Conservation (phyloP, 2,329 filamentous ascomycete genomes). For the Fusarium zealandicum region DNA sequence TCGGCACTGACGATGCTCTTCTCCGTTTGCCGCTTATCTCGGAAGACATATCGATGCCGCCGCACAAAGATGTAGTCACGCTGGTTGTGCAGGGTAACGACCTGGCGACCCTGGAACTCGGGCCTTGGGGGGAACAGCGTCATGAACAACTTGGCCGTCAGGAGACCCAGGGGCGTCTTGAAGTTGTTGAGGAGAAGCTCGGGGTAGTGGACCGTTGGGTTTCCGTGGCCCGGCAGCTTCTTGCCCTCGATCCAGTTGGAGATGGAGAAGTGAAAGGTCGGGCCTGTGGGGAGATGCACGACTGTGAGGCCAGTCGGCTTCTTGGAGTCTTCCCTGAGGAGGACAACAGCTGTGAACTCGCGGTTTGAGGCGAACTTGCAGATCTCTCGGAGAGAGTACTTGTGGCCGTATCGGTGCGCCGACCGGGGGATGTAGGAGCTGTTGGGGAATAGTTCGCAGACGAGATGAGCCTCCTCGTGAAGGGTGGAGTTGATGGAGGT, state of each 20-base stretch:
- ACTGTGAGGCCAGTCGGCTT: constrained; percentile 82
- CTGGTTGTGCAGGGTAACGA: constrained; percentile 93
- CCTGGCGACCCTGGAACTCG: constrained; percentile 85
- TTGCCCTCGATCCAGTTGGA: constrained; percentile 90
- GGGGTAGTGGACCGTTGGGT: constrained; percentile 87
- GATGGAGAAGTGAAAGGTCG: constrained; percentile 92
- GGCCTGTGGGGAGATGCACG: constrained; percentile 82
- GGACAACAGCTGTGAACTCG: constrained; percentile 82
- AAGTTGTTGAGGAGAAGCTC: constrained; percentile 95
- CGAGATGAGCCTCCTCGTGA: constrained; percentile 79
- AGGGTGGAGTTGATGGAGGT: constrained; percentile 89
- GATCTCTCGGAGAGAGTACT: constrained; percentile 92
- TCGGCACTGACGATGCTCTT: constrained; percentile 84
- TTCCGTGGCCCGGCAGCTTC: constrained; percentile 86
- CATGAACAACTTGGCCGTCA: constrained; percentile 83
- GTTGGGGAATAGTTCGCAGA: constrained; percentile 87
- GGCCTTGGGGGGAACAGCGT: constrained; percentile 72
- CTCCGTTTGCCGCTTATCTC: constrained; percentile 85
- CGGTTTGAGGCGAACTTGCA: constrained; percentile 82
- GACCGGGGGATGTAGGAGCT: constrained; percentile 86
- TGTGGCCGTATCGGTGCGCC: constrained; percentile 82
- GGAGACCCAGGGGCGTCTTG: constrained; percentile 85
- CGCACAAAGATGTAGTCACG: constrained; percentile 95
- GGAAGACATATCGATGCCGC: constrained; percentile 89
- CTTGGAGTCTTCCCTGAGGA: constrained; percentile 91